Percentiles rank a stretch among this genome's conserved stretches.
phyloP scores from a whole-genome alignment of 176 grass and related monocot genomes.

The Secale cereale region DNA sequence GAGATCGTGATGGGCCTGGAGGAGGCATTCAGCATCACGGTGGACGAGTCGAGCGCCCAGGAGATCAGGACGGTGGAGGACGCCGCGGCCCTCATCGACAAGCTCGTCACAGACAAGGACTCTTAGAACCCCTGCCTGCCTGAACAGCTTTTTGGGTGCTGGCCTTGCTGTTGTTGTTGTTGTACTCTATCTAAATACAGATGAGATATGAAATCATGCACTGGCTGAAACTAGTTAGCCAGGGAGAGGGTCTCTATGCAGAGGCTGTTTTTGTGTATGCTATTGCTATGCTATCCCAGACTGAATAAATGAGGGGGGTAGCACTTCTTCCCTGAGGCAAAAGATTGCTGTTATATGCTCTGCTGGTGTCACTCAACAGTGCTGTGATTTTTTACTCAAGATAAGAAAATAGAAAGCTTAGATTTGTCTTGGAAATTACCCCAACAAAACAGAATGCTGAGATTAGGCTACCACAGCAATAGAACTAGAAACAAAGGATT shows the following conservation, averaged over 20 bases:
- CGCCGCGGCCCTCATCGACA: constrained; percentile 65
- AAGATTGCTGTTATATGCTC: neutral
- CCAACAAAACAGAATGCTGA: too few species aligned
- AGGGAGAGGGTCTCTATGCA: neutral
- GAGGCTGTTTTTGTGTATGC: neutral
- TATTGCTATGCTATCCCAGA: neutral
- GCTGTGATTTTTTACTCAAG: neutral
- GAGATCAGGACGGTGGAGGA: constrained; percentile 57
- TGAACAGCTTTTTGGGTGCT: neutral
- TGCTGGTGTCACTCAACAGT: neutral
- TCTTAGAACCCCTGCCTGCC: neutral
- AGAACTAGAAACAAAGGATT: too few species aligned
- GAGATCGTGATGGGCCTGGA: constrained; percentile 81
- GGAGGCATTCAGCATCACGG: constrained; percentile 67
- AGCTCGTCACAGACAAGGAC: constrained; percentile 44
- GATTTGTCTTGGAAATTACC: too few species aligned
- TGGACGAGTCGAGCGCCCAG: constrained; percentile 62
- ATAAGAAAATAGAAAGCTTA: too few species aligned
- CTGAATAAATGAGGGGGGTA: constrained; percentile 21
- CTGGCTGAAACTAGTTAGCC: constrained; percentile 19
- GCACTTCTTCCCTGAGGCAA: neutral
- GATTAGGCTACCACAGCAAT: too few species aligned
- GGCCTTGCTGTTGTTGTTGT: neutral
- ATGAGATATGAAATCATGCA: neutral
- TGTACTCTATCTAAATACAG: neutral